Evolutionary conservation across 2,329 filamentous ascomycete species (phyloP), one percentile per base, ranked within the genome.

Genomic region (Xylariaceae sp.): DNA sequence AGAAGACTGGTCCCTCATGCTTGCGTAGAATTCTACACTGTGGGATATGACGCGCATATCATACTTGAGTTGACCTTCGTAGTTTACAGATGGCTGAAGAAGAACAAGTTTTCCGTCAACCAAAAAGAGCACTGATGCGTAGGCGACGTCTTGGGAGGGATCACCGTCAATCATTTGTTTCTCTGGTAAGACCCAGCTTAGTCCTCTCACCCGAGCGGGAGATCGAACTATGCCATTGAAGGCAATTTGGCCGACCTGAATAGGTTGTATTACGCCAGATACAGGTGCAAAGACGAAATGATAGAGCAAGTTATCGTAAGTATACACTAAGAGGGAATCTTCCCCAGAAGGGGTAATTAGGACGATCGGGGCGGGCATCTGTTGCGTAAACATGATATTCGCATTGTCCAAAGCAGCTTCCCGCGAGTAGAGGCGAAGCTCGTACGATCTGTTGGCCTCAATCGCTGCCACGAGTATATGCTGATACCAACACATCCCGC

Each of bases 401-500:
- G 84, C 83, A 62, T 81, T 85, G 62, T 92, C 89, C 15, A 99
- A 81, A 9, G 86, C 78, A 21, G 87, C 81, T 70, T 99, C 94
- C 52, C 95, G 85, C 1, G 93, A 96, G 72, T 93, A 97, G 13
- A 99, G 80, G n/a, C 94, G 89, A 43, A 99, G 75, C 76, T 96
- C 89, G 65, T 92, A 92, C 18, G 86, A 86, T 61, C 86, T 83
- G 62, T 89, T 89, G 48, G 85, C 86, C 72, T 99, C 94, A n/a
- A 97, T 87, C 3, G 93, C 92, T 32, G 92, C 92, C 50, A 97
- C 90, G 15, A 99, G 79, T 26, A 97, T 89, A 72, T 99, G 93
- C 62, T 96, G 92, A 69, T 96, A 92, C 94, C 94, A 99, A 70
- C 93, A 97, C 92, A 99, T 96, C 6, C 94, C 94, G 42, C 94